A percentile compares a stretch with the other conserved stretches of the same genome.
Conservation (phyloP, 257 asterid species). For the Cordia subcordata region DNA sequence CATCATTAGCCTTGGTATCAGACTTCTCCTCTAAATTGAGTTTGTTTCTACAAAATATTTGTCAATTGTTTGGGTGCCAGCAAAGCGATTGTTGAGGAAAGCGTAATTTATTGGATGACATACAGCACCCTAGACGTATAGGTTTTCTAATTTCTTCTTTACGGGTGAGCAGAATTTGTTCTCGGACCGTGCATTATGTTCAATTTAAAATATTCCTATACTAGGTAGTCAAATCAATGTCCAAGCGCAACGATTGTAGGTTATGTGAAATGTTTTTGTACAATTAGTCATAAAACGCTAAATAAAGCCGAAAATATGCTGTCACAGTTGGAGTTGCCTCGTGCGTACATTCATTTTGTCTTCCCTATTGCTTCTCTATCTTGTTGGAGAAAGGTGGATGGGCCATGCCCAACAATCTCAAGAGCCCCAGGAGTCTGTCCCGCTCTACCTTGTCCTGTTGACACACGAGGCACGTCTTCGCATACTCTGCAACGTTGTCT, state of each 20-base stretch:
- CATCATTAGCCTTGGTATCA: conserved; percentile 1
- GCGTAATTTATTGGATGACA: neutral
- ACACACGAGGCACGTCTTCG: too few relatives aligned
- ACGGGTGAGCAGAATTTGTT: conserved; percentile 8
- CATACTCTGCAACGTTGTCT: too few relatives aligned
- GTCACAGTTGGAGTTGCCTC: too few relatives aligned
- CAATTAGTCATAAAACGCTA: neutral
- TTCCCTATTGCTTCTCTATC: too few relatives aligned
- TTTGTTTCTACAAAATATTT: neutral
- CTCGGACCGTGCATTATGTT: neutral
- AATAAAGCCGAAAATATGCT: too few relatives aligned
- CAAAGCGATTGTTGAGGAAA: conserved; percentile 4
- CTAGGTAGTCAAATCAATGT: conserved; percentile 12
- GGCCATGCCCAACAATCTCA: too few relatives aligned
- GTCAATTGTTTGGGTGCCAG: conserved; percentile 11
- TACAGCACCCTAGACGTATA: conserved; percentile 5
- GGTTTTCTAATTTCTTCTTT: conserved; percentile 11
- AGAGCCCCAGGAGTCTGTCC: too few relatives aligned
- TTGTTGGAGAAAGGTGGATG: too few relatives aligned
- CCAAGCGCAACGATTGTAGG: conserved; percentile 4
- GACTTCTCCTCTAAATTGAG: conserved; percentile 8
- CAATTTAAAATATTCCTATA: neutral
- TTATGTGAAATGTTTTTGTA: conserved; percentile 10
- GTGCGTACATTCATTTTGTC: too few relatives aligned
- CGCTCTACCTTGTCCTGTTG: too few relatives aligned